Percentiles rank a stretch among this genome's conserved stretches.
Evolutionary conservation across 805 yeast species (phyloP).

Genomic region (Candida saitoana): DNA sequence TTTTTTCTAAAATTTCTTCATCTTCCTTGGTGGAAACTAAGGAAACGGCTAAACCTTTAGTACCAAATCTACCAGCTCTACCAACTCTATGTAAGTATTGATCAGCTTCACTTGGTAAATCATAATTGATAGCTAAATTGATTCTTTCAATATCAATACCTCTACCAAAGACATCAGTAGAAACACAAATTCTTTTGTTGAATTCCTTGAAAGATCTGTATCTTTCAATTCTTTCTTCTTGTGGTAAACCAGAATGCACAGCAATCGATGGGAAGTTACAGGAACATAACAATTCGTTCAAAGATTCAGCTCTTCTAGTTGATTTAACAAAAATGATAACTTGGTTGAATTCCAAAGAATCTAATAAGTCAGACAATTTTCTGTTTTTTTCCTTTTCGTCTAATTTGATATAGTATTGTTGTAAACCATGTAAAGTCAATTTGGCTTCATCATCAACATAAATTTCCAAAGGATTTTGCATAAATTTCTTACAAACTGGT

Average conservation of each 20-base stretch:
- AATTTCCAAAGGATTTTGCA: constrained; percentile 96
- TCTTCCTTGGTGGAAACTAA: constrained; percentile 84
- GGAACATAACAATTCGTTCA: constrained; percentile 82
- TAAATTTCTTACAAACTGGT: constrained; percentile 95
- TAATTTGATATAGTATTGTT: constrained; percentile 90
- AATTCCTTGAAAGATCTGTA: constrained; percentile 96
- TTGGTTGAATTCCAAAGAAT: constrained; percentile 94
- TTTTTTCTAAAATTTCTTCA: constrained; percentile 82
- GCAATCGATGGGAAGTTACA: constrained; percentile 97
- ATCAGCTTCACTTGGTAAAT: constrained; percentile 93
- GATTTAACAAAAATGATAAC: constrained; percentile 94
- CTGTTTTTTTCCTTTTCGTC: constrained; percentile 90
- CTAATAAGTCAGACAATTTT: constrained; percentile 86
- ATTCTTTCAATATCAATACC: constrained; percentile 99
- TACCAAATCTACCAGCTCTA: constrained; percentile 99
- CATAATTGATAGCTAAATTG: constrained; percentile 96
- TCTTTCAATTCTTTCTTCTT: constrained; percentile 96
- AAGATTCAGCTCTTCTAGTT: constrained; percentile 85
- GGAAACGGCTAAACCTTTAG: constrained; percentile 95
- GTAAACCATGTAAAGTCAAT: constrained; percentile 95
- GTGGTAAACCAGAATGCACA: constrained; percentile 92
- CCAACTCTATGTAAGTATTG: constrained; percentile 99
- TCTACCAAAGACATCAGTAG: constrained; percentile 98
- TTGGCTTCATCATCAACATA: constrained; percentile 97
- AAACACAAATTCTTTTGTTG: constrained; percentile 97